These are phyloP conservation scores for Arthrobotrys entomopaga DNA, from an alignment of 2,329 filamentous ascomycete genomes.

Conservation along the genomic window DNA sequence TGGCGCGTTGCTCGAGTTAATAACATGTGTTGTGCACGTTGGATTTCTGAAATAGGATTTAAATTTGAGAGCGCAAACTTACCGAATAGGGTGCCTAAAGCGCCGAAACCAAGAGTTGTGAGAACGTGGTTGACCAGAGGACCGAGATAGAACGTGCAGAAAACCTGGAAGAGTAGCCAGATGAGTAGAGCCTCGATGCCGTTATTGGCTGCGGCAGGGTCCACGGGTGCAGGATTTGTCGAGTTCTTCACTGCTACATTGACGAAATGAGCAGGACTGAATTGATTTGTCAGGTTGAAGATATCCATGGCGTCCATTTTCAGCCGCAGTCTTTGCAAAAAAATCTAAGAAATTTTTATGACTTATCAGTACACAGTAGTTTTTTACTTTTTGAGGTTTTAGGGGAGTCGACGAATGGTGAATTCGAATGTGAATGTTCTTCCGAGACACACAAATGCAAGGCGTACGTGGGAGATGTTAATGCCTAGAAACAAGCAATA, in stretches of 20 bases:
- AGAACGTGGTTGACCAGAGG: slow-evolving; percentile 21
- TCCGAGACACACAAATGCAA: slow-evolving; percentile 1
- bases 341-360: not conserved
- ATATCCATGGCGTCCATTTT: slow-evolving; percentile 1
- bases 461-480: not conserved
- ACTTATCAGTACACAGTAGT: not conserved
- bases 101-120: slow-evolving; percentile 14
- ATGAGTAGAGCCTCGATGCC: not conserved
- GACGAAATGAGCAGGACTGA: slow-evolving; percentile 7
- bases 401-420: not conserved
- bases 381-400: not conserved
- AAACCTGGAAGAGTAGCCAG: slow-evolving; percentile 22
- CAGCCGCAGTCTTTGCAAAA: not conserved
- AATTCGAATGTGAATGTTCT: no score
- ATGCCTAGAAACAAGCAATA: slow-evolving; percentile 15
- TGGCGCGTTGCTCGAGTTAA: no score
- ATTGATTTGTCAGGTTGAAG: slow-evolving; percentile 13
- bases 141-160: slow-evolving; percentile 30
- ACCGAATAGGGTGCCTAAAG: slow-evolving; percentile 38
- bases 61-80: slow-evolving; percentile 21
- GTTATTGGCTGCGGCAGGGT: slow-evolving; percentile 12
- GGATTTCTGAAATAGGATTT: not conserved
- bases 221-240: not conserved
- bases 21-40: not conserved
- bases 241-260: slow-evolving; percentile 6